Evolutionary conservation across 345 rosid genomes (phyloP).

Genomic region (Ceriops tagal): DNA sequence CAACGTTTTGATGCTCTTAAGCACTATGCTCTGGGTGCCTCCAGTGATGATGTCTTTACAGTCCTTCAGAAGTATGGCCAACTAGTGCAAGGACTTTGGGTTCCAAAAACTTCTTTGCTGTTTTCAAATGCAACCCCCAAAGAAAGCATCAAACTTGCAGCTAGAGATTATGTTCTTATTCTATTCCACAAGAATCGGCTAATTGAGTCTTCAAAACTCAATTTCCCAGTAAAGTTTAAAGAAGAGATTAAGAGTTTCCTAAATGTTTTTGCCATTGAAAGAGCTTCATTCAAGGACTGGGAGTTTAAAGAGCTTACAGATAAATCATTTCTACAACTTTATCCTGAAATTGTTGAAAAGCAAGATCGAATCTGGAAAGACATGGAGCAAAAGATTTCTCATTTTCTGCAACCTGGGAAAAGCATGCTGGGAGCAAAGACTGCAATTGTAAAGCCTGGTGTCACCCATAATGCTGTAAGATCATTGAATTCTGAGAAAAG

Average conservation of each 20-base stretch:
- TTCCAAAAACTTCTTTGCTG: conserved; percentile 49
- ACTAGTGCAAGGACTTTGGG: conserved; percentile 90
- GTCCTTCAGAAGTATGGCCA: conserved; percentile 54
- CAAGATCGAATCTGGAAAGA: conserved; percentile 36
- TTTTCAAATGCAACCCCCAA: conserved; percentile 20
- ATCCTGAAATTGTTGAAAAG: conserved; percentile 42
- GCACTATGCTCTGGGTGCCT: conserved; percentile 51
- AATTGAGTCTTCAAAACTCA: conserved; percentile 27
- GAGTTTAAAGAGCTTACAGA: conserved; percentile 51
- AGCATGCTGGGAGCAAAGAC: conserved; percentile 31
- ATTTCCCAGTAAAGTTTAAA: conserved; percentile 17
- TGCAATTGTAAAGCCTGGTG: conserved; percentile 25
- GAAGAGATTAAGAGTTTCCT: conserved; percentile 35
- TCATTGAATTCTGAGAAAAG: conserved; percentile 39
- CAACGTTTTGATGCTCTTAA: conserved; percentile 57
- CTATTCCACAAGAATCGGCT: conserved; percentile 43
- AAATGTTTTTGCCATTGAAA: conserved; percentile 43
- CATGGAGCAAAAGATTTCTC: conserved; percentile 23
- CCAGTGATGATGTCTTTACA: conserved; percentile 47
- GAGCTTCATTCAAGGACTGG: conserved; percentile 48
- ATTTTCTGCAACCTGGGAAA: conserved; percentile 22
- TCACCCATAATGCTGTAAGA: conserved; percentile 32
- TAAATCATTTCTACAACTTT: conserved; percentile 36
- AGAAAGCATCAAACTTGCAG: conserved; percentile 17
- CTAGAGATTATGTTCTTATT: conserved; percentile 55